These are phyloP conservation scores for Fusarium sp. DNA, from an alignment of 2,329 filamentous ascomycete species.

Conservation along the genomic window DNA sequence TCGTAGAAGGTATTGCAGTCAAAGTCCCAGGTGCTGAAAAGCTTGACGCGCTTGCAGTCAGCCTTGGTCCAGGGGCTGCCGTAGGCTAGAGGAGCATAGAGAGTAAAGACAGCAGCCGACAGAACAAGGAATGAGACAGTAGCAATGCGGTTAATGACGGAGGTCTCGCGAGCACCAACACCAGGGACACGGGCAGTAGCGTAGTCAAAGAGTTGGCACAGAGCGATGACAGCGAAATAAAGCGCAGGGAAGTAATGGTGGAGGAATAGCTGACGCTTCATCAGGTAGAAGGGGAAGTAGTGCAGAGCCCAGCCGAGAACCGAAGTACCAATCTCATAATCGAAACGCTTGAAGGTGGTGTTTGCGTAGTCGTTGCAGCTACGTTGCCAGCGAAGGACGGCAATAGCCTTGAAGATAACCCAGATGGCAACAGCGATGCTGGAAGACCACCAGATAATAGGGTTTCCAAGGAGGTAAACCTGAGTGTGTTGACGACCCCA, in stretches of 20 bases:
- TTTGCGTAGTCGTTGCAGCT: conserved; percentile 88
- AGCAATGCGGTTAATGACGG: conserved; percentile 79
- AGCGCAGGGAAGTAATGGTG: conserved; percentile 98
- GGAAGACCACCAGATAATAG: conserved; percentile 92
- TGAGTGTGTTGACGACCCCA: conserved; percentile 96
- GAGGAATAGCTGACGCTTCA: conserved; percentile 97
- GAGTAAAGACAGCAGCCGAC: conserved; percentile 79
- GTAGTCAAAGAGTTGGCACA: conserved; percentile 93
- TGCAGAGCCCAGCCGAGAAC: conserved; percentile 97
- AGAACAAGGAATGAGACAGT: conserved; percentile 80
- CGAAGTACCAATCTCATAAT: conserved; percentile 92
- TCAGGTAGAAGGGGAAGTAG: conserved; percentile 98
- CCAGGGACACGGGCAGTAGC: conserved; percentile 77
- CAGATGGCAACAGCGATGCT: conserved; percentile 83
- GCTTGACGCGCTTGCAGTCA: conserved; percentile 87
- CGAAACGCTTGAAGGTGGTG: conserved; percentile 91
- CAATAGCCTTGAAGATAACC: conserved; percentile 84
- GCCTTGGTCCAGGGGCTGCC: conserved; percentile 93
- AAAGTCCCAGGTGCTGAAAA: conserved; percentile 94
- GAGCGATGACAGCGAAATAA: conserved; percentile 90
- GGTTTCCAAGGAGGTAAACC: conserved; percentile 96
- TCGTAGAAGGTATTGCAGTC: conserved; percentile 95
- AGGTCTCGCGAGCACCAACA: conserved; percentile 73
- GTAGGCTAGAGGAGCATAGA: conserved; percentile 92
- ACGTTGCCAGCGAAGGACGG: conserved; percentile 93